Percentiles rank a stretch among this genome's conserved stretches.
Conservation (phyloP, 2,329 filamentous ascomycete species). For the Calonectria montana region DNA sequence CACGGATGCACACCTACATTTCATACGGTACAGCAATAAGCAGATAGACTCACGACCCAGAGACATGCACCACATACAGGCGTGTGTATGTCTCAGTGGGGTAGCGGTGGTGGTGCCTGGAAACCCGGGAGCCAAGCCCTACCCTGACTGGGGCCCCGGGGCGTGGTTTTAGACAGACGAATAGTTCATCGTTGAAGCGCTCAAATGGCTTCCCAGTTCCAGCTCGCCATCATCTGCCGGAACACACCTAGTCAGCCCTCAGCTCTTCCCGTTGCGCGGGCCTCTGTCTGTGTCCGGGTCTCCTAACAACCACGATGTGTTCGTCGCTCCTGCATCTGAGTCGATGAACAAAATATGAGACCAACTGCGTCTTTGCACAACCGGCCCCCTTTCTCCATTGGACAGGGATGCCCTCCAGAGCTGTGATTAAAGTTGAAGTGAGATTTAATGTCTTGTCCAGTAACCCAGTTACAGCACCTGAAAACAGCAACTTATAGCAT, state of each 20-base stretch:
- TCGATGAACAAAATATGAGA: constrained; percentile 15
- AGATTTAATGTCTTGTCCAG: neutral
- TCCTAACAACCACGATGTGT: neutral
- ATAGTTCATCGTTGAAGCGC: constrained; percentile 16
- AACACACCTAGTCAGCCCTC: neutral
- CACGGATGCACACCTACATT: constrained; percentile 2
- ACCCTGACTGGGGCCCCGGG: neutral
- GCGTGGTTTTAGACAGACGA: constrained; percentile 7
- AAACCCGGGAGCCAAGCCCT: constrained; percentile 14
- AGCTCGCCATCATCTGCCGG: constrained; percentile 14
- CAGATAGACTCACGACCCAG: neutral
- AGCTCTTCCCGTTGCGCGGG: constrained; percentile 5
- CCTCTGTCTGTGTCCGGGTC: neutral
- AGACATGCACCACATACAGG: constrained; percentile 3
- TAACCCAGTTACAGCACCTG: neutral
- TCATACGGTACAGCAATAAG: neutral
- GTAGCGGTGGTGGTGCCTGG: constrained; percentile 12
- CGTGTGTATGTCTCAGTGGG: neutral
- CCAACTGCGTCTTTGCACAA: constrained; percentile 1
- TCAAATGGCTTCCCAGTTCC: constrained; percentile 3
- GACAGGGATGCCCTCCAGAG: constrained; percentile 15
- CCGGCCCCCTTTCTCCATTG: constrained; percentile 3
- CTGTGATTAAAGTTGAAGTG: neutral
- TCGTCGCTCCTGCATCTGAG: constrained; percentile 21
- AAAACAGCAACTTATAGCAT: neutral